A percentile compares a stretch with the other conserved stretches of the same genome.
Conservation (phyloP, 2,329 filamentous ascomycete species). For the Cercospora sp. region DNA sequence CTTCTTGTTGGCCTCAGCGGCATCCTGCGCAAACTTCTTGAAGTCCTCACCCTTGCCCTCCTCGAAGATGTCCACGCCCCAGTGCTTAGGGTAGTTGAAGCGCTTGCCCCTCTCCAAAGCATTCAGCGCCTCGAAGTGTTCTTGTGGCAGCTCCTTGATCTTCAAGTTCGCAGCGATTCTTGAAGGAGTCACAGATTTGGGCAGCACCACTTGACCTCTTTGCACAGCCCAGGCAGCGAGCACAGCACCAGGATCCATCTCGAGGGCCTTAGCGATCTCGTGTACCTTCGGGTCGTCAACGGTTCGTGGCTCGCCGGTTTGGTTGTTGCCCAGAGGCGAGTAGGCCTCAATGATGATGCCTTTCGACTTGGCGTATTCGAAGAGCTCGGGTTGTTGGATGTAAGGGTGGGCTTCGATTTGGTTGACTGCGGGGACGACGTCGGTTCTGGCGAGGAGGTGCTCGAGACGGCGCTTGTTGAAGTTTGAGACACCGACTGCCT, state of each 20-base stretch:
- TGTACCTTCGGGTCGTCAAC: slow-evolving; percentile 27
- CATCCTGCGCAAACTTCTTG: slow-evolving; percentile 39
- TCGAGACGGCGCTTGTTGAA: slow-evolving; percentile 31
- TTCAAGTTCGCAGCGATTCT: slow-evolving; percentile 29
- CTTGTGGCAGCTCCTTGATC: slow-evolving; percentile 39
- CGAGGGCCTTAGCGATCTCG: slow-evolving; percentile 21
- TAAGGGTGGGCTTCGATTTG: slow-evolving; percentile 32
- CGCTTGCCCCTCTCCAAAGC: slow-evolving; percentile 47
- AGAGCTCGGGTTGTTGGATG: slow-evolving; percentile 27
- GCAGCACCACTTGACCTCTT: slow-evolving; percentile 26
- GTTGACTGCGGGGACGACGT: slow-evolving; percentile 30
- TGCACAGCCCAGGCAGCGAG: slow-evolving; percentile 24
- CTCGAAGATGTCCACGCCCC: slow-evolving; percentile 51
- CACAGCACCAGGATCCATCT: slow-evolving; percentile 22
- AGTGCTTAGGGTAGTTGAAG: slow-evolving; percentile 47
- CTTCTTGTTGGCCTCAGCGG: slow-evolving; percentile 41
- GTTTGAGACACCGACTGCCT: slow-evolving; percentile 35
- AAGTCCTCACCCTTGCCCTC: slow-evolving; percentile 44
- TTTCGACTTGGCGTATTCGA: slow-evolving; percentile 26
- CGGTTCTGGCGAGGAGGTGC: slow-evolving; percentile 25
- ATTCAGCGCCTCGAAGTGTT: slow-evolving; percentile 42
- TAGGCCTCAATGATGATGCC: slow-evolving; percentile 30
- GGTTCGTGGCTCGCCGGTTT: slow-evolving; percentile 26
- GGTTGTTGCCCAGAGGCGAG: slow-evolving; percentile 41
- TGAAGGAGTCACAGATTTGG: slow-evolving; percentile 30